These are phyloP conservation scores for Penicillium maclennaniae DNA, from an alignment of 495 filamentous ascomycete species.

Conservation along the genomic window DNA sequence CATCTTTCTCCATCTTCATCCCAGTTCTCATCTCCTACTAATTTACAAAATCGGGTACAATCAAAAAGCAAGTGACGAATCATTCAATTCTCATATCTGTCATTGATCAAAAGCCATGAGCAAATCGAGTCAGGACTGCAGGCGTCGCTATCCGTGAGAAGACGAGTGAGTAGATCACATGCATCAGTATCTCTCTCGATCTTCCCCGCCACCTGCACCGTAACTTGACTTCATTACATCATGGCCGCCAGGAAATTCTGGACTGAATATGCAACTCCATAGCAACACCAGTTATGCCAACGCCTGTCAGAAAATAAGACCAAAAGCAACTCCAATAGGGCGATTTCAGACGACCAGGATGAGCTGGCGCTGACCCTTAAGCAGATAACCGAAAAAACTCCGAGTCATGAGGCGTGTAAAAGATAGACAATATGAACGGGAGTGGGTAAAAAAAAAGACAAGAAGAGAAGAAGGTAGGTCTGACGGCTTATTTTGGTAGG, in stretches of 20 bases:
- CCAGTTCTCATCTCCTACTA: background rate
- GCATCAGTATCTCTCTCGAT: background rate
- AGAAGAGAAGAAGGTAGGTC: conserved; percentile 23
- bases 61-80: conserved; percentile 5
- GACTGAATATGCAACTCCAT: conserved; percentile 28
- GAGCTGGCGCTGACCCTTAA: conserved; percentile 7
- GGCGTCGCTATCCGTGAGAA: conserved; percentile 18
- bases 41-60: background rate
- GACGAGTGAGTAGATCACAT: background rate
- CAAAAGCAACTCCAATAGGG: conserved; percentile 24
- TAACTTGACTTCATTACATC: conserved; percentile 38
- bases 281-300: conserved; percentile 37
- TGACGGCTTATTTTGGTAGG: background rate
- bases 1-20: background rate
- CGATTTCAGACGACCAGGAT: conserved; percentile 1
- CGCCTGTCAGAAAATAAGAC: conserved; percentile 21
- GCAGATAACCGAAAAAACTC: conserved; percentile 27
- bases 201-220: conserved; percentile 17
- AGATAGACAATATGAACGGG: background rate
- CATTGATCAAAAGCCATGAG: conserved; percentile 24
- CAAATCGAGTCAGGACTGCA: conserved; percentile 17
- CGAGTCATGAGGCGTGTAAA: conserved; percentile 24
- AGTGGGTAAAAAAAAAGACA: conserved; percentile 17
- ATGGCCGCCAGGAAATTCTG: conserved; percentile 30
- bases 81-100: conserved; percentile 31